phyloP scores from a whole-genome alignment of 495 filamentous ascomycete species.

The Glutinoglossum americanum region DNA sequence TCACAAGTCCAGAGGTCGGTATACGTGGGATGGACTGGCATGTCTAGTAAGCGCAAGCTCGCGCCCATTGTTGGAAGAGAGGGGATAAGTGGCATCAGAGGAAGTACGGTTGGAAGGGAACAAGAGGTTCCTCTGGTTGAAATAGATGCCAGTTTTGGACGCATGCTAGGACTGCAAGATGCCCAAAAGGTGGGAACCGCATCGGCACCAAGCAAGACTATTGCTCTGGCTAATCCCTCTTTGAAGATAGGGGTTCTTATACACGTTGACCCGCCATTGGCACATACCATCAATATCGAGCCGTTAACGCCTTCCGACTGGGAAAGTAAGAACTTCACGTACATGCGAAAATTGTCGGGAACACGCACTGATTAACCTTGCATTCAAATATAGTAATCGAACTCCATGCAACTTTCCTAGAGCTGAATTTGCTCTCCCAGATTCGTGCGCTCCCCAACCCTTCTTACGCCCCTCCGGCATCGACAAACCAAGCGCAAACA shows the following conservation, averaged over 20 bases:
- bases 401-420: slow-evolving; percentile 80
- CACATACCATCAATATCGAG: slow-evolving; percentile 87
- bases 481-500: slow-evolving; percentile 21
- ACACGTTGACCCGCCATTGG: slow-evolving; percentile 74
- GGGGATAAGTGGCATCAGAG: slow-evolving; percentile 36
- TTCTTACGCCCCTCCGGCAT: slow-evolving; percentile 27
- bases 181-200: slow-evolving; percentile 54
- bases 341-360: not conserved
- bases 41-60: slow-evolving; percentile 71
- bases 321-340: slow-evolving; percentile 38
- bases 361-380: not conserved
- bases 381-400: slow-evolving; percentile 51
- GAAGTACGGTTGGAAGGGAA: slow-evolving; percentile 30
- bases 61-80: slow-evolving; percentile 50
- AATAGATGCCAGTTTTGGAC: slow-evolving; percentile 76
- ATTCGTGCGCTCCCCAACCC: slow-evolving; percentile 85
- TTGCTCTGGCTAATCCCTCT: slow-evolving; percentile 3
- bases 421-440: slow-evolving; percentile 82
- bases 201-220: not conserved
- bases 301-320: slow-evolving; percentile 86
- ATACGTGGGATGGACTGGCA: slow-evolving; percentile 88
- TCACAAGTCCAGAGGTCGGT: slow-evolving; percentile 35
- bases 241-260: slow-evolving; percentile 39
- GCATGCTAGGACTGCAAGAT: slow-evolving; percentile 56
- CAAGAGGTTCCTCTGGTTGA: slow-evolving; percentile 61